A percentile compares a stretch with the other conserved stretches of the same genome.
phyloP scores from a whole-genome alignment of 1,284 basidiomycete genomes.

The Entoloma clypeatum region DNA sequence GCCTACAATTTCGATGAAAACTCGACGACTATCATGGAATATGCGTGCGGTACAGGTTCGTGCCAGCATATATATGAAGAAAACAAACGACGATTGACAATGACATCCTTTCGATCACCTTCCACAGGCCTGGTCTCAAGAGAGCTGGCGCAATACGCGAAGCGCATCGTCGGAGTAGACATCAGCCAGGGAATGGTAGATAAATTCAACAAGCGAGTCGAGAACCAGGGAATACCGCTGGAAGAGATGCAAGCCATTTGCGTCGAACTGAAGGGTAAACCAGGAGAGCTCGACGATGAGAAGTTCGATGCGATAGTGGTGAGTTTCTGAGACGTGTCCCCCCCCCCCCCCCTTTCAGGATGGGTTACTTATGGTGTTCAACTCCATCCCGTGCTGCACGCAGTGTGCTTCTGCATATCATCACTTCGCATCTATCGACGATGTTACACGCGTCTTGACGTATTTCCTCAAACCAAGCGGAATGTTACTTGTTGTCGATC shows the following conservation, averaged over 20 bases:
- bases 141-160: conserved; percentile 49
- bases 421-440: conserved; percentile 52
- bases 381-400: background rate
- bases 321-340: conserved; percentile 9
- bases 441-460: conserved; percentile 46
- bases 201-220: conserved; percentile 51
- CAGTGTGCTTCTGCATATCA: conserved; percentile 70
- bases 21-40: conserved; percentile 58
- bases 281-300: conserved; percentile 43
- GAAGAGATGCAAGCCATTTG: conserved; percentile 58
- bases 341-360: background rate
- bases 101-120: background rate
- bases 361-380: background rate
- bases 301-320: conserved; percentile 61
- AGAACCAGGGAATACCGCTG: conserved; percentile 50
- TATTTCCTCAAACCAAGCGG: conserved; percentile 62
- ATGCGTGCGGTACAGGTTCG: conserved; percentile 67
- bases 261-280: conserved; percentile 44
- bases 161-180: conserved; percentile 63
- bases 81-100: conserved; percentile 1
- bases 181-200: conserved; percentile 64
- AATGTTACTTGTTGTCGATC: conserved; percentile 46
- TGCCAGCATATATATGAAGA: background rate
- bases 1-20: conserved; percentile 50
- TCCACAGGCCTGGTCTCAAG: conserved; percentile 53